phyloP scores from a whole-genome alignment of 1,139 yeast genomes.

The Diutina mesorugosa region DNA sequence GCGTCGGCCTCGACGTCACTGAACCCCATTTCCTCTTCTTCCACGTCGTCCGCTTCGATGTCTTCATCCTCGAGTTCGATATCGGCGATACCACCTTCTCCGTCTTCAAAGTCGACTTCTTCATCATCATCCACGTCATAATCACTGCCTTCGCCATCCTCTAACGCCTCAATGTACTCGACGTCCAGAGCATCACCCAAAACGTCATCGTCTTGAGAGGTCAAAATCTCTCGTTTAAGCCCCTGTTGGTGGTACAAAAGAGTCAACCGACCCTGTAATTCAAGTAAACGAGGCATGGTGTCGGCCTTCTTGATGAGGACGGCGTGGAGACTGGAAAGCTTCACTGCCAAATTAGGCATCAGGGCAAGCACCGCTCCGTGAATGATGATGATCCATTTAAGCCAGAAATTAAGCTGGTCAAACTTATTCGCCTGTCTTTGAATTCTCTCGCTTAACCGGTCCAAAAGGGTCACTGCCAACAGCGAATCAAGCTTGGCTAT shows the following conservation, averaged over 20 bases:
- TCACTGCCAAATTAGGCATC: constrained; percentile 53
- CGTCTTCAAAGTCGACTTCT: constrained; percentile 12
- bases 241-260: constrained; percentile 60
- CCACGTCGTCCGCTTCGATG: constrained; percentile 11
- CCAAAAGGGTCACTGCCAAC: constrained; percentile 63
- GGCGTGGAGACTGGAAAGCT: constrained; percentile 66
- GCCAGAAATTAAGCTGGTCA: constrained; percentile 74
- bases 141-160: constrained; percentile 16
- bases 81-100: constrained; percentile 10
- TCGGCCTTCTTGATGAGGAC: constrained; percentile 64
- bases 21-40: constrained; percentile 13
- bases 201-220: constrained; percentile 5
- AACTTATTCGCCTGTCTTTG: constrained; percentile 55
- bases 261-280: constrained; percentile 72
- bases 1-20: constrained; percentile 19
- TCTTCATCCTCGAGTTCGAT: constrained; percentile 9
- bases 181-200: constrained; percentile 17
- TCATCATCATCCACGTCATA: constrained; percentile 7
- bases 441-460: constrained; percentile 73
- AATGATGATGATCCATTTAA: constrained; percentile 80
- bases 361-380: constrained; percentile 75
- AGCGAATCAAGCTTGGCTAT: constrained; percentile 58
- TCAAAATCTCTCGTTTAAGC: constrained; percentile 44
- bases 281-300: constrained; percentile 65
- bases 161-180: constrained; percentile 29